Evolutionary conservation across 2,329 filamentous ascomycete genomes (phyloP).

Genomic region (Aspergillus ochraceus): DNA sequence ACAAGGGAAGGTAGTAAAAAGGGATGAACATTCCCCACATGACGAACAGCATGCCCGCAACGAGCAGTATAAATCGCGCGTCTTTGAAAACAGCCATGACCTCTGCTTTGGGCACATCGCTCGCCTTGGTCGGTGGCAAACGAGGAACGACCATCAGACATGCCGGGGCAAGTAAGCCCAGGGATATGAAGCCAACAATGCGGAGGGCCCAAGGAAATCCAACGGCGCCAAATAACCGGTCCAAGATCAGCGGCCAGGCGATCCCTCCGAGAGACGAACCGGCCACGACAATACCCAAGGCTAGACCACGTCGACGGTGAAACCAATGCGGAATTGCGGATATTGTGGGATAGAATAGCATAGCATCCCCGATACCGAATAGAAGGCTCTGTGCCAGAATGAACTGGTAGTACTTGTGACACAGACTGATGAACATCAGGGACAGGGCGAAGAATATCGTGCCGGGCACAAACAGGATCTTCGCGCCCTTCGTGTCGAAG

Average conservation of each 20-base stretch:
- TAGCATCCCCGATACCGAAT: not conserved
- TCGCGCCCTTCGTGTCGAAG: constrained; percentile 63
- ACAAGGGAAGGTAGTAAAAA: constrained; percentile 1
- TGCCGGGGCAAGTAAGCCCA: not conserved
- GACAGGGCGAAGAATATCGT: constrained; percentile 31
- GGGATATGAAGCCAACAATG: not conserved
- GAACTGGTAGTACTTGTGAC: constrained; percentile 1
- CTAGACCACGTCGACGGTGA: constrained; percentile 44
- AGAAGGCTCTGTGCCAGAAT: constrained; percentile 3
- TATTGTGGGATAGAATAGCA: constrained; percentile 1
- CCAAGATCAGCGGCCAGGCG: not conserved
- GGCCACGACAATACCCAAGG: not conserved
- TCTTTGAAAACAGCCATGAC: not conserved
- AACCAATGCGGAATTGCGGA: constrained; percentile 44
- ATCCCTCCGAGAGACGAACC: constrained; percentile 1
- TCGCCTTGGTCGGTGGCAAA: not conserved
- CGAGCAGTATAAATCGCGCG: not conserved
- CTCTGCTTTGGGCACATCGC: not conserved
- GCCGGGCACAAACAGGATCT: constrained; percentile 51
- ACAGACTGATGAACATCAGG: constrained; percentile 3
- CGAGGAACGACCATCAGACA: not conserved
- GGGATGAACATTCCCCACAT: constrained; percentile 6
- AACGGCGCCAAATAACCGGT: constrained; percentile 41
- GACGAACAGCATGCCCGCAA: constrained; percentile 1
- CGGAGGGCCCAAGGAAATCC: not conserved